A percentile compares a stretch with the other conserved stretches of the same genome.
Evolutionary conservation across 257 asterid species (phyloP).

Genomic region (Scutellaria galericulata): DNA sequence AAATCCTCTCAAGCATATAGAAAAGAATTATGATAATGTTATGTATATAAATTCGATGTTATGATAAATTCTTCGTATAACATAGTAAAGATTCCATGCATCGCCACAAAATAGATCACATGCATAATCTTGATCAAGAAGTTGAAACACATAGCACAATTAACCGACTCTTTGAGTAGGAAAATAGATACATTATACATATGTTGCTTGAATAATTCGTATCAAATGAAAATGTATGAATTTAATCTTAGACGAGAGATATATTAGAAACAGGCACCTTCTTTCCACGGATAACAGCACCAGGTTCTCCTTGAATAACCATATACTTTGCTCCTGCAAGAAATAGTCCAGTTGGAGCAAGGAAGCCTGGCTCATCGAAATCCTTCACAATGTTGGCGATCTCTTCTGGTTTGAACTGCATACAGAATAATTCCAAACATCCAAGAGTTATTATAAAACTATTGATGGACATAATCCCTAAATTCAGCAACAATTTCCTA

Average conservation of each 20-base stretch:
- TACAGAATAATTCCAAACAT: neutral
- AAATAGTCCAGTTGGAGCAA: constrained; percentile 63
- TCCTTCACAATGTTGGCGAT: constrained; percentile 49
- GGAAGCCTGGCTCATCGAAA: constrained; percentile 65
- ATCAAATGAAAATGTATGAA: neutral
- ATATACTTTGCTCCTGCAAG: constrained; percentile 57
- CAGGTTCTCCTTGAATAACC: constrained; percentile 68
- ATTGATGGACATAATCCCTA: too few relatives aligned
- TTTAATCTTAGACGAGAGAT: neutral
- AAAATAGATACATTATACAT: neutral
- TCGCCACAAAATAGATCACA: neutral
- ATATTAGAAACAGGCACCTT: constrained; percentile 37
- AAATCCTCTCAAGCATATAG: too few relatives aligned
- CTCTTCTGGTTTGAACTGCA: constrained; percentile 53
- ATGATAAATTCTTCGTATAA: too few relatives aligned
- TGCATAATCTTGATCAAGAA: neutral
- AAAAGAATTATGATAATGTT: too few relatives aligned
- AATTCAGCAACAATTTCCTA: neutral
- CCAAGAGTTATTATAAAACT: neutral
- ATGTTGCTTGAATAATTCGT: neutral
- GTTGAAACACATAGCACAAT: too few relatives aligned
- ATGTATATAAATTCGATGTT: too few relatives aligned
- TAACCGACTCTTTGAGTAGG: neutral
- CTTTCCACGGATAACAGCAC: constrained; percentile 65
- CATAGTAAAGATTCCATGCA: neutral